Evolutionary conservation across 805 yeast genomes (phyloP), one percentile per base, ranked within the genome.

Genomic region (Spencermartinsiella europaea): DNA sequence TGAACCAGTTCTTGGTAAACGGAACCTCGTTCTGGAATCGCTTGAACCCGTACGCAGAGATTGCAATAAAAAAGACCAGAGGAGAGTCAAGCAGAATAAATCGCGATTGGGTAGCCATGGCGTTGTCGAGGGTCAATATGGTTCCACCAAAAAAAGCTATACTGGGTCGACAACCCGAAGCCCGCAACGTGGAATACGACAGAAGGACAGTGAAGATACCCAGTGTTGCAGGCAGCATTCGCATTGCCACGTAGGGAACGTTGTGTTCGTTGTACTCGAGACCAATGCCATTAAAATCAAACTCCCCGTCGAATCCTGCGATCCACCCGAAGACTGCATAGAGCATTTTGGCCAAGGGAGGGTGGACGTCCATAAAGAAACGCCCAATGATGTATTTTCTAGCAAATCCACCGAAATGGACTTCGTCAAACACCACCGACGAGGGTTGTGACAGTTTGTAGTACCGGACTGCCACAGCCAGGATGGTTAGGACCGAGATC

Each of bases 351-450:
- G 76, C 81, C 43, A 84, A 66, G 3, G 91, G 90, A 8, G 91
- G 90, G 52, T 83, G 83, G 21, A 81, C 81, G 56, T 82, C 89
- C 55, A 83, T 69, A 63, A 81, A 83, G 61, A 78, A 82, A 35
- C 74, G 70, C 20, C 86, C 85, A 43, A 68, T 68, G 52, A 72
- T 71, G 68, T 89, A 93, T 66, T 85, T 81, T 48, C 83, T 75
- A 27, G 96, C 95, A 68, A 91, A 93, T n/a, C 95, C 95, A 47
- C 99, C 99, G 59, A 93, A 93, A 66, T 86, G 95, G 35, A 85
- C 93, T 65, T 91, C 99, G 65, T 89, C 96, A 55, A 86, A 86
- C 10, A 91, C 95, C 33, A 89, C 95, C 22, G 90, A 79, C 57
- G 80, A 67, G 34, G 99, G 99, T 51, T 68, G 61, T 21, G 75